Base-by-base conservation (phyloP, 257 asterid genomes). In the Petunia axillaris region DNA sequence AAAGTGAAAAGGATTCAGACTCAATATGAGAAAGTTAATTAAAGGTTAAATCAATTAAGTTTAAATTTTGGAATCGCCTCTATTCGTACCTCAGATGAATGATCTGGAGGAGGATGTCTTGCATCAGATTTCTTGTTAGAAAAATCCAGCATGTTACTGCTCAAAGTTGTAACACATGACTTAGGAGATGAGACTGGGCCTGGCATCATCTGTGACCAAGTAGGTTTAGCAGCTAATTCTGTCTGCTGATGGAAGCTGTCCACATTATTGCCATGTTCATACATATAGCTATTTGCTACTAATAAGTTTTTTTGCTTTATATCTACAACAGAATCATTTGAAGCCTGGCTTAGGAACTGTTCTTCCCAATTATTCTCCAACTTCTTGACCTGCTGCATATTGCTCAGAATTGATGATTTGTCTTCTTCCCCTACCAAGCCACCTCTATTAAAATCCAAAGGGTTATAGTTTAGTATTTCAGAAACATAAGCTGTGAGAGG, bases 351-450 rank as follows among this genome's bases (percentile, higher is more conserved):
- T 14, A 90, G 65, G 15, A 86, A 62, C 37, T 89, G 90, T 55
- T 83, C 88, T 14, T 90, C 91, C 90, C 90, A 89, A 81, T 86
- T 71, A 8, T 71, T 89, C 87, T 90, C 89, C 84, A 90, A 46
- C 82, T 83, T 87, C 65, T 84, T 89, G 4, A 40, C 52, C 1
- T 40, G 64, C 83, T 87, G 88, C 82, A 85, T 82, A 76, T 82
- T 82, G 78, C 79, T 83, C 64, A 81, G 5, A 54, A 25, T 16
- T 52, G 80, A 77, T 62, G 60, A 46, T 80, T 84, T 86, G 41
- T 87, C 90, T 48, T 93, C 97, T 55, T 89, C 95, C 11, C 87
- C 88, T 79, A 82, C 90, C 84, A 88, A 87, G 9, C 94, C 97
- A 76, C 90, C 89, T 82, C 92, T 92, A 84, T 40, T 60, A 74